Evolutionary conservation across 192 early-diverging fungal species (phyloP).

Genomic region (Dispira simplex): DNA sequence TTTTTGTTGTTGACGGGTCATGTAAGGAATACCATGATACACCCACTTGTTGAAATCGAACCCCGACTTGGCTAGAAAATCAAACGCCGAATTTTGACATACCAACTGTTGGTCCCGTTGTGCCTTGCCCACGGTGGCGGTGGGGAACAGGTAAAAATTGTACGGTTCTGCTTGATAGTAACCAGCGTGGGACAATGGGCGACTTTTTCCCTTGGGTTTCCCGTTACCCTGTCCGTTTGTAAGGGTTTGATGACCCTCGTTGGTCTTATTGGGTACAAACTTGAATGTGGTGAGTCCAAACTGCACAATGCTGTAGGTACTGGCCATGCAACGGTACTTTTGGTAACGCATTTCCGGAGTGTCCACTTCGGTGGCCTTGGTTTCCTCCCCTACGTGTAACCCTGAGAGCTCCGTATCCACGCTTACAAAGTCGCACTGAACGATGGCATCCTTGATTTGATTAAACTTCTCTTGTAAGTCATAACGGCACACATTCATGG

Average conservation of each 20-base stretch:
- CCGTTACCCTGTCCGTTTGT: conserved; percentile 23
- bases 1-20: conserved; percentile 41
- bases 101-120: conserved; percentile 11
- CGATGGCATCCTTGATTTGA: conserved; percentile 44
- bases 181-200: conserved; percentile 7
- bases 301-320: conserved; percentile 48
- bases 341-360: conserved; percentile 35
- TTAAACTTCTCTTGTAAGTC: conserved; percentile 42
- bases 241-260: background rate
- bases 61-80: conserved; percentile 55
- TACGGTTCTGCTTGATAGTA: conserved; percentile 65
- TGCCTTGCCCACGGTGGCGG: conserved; percentile 7
- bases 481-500: conserved; percentile 5
- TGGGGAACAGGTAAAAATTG: conserved; percentile 83
- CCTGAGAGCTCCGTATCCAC: conserved; percentile 80
- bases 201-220: conserved; percentile 1
- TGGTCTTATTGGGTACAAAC: too few species aligned
- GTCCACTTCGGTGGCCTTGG: conserved; percentile 20
- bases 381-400: conserved; percentile 8
- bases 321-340: conserved; percentile 31
- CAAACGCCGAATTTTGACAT: conserved; percentile 25
- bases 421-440: conserved; percentile 51
- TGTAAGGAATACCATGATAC: conserved; percentile 55
- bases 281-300: conserved; percentile 72
- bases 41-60: conserved; percentile 93